Evolutionary conservation across 139 green algal species (phyloP).

Genomic region (Axilococcus clingmanii): DNA sequence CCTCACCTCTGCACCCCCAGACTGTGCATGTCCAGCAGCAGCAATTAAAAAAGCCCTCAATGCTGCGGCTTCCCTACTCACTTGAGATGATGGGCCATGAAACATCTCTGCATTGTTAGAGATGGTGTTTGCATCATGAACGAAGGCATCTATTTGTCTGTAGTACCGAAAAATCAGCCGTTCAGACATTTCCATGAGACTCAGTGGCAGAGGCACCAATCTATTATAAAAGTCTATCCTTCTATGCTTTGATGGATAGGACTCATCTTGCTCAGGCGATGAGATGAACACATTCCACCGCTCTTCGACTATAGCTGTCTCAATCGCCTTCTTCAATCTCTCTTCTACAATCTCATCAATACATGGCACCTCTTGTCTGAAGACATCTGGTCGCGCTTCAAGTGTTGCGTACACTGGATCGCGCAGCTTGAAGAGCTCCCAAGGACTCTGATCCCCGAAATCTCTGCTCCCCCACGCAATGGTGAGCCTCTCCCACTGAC

Average conservation of each 20-base stretch:
- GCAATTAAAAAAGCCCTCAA: slow-evolving; percentile 13
- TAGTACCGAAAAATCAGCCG: slow-evolving; percentile 37
- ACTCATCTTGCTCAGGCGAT: slow-evolving; percentile 7
- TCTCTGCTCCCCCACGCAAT: too few relatives aligned
- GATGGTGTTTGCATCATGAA: slow-evolving; percentile 29
- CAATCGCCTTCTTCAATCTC: background rate
- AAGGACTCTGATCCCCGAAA: too few relatives aligned
- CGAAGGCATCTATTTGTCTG: slow-evolving; percentile 21
- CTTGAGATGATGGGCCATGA: slow-evolving; percentile 25
- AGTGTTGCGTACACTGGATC: too few relatives aligned
- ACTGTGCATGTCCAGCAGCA: slow-evolving; percentile 3
- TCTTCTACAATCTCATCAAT: slow-evolving; percentile 5
- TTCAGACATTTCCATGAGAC: slow-evolving; percentile 18
- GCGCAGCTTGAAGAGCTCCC: too few relatives aligned
- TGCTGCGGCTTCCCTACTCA: slow-evolving; percentile 12
- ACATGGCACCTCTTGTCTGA: background rate
- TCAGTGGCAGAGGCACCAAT: slow-evolving; percentile 36
- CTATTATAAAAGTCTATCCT: slow-evolving; percentile 16
- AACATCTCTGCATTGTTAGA: slow-evolving; percentile 35
- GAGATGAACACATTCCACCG: slow-evolving; percentile 11
- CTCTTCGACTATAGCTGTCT: background rate
- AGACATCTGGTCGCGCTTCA: slow-evolving; percentile 1
- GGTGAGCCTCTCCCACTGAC: slow-evolving; percentile 12
- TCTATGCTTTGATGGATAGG: slow-evolving; percentile 1
- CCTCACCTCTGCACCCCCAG: too few relatives aligned